phyloP scores from a whole-genome alignment of 176 grass and related monocot genomes.

The Oryza nivara region DNA sequence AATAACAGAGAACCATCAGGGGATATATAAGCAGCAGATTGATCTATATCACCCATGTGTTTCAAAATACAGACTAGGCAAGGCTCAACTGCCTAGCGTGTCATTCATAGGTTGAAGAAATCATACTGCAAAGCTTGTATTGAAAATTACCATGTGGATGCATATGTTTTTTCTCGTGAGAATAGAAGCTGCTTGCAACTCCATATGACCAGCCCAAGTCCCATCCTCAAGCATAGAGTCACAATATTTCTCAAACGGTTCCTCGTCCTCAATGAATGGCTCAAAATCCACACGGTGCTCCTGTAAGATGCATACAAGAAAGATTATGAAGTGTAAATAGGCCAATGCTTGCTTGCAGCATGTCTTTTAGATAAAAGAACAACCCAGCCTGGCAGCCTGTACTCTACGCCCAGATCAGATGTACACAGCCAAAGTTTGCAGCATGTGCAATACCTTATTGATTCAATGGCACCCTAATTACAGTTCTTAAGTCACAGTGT shows the following conservation, averaged over 20 bases:
- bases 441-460: background rate
- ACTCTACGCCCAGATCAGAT: too few relatives aligned
- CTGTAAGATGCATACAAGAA: slow-evolving; percentile 43
- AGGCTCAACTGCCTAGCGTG: background rate
- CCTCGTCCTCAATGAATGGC: slow-evolving; percentile 94
- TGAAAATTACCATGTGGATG: slow-evolving; percentile 72
- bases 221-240: slow-evolving; percentile 87
- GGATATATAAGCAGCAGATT: background rate
- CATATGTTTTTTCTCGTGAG: slow-evolving; percentile 85
- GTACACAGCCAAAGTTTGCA: too few relatives aligned
- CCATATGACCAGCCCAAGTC: slow-evolving; percentile 94
- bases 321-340: slow-evolving; percentile 2
- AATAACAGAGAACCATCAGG: background rate
- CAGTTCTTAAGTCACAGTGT: too few relatives aligned
- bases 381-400: too few relatives aligned
- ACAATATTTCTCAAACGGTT: slow-evolving; percentile 83
- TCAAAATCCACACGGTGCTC: slow-evolving; percentile 78
- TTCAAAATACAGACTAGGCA: background rate
- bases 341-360: background rate
- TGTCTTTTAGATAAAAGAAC: background rate
- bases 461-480: background rate
- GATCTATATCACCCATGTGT: background rate
- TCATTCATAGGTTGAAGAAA: background rate
- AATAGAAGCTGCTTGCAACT: slow-evolving; percentile 91
- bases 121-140: background rate